Evolutionary conservation across 1,284 basidiomycete genomes (phyloP).

Genomic region (Porogramme epimiltina): DNA sequence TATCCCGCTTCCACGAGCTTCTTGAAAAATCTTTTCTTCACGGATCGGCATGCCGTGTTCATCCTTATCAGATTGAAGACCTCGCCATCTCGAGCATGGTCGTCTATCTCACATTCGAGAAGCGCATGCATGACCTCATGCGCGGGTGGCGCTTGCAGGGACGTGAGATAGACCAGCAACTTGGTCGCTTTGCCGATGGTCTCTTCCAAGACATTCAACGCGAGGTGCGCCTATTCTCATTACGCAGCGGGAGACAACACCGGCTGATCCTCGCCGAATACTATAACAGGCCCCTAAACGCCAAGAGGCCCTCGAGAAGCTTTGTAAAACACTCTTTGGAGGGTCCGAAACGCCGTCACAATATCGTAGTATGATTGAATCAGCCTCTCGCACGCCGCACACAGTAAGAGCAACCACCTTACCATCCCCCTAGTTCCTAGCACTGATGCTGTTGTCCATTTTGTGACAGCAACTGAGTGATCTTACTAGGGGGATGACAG

Average conservation of each 20-base stretch:
- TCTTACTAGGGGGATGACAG: too few species aligned
- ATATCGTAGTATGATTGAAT: neutral
- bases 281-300: neutral
- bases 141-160: slow-evolving; percentile 17
- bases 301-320: neutral
- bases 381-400: neutral
- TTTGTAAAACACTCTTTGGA: neutral
- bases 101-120: slow-evolving; percentile 13
- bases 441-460: too few species aligned
- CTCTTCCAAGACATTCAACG: slow-evolving; percentile 9
- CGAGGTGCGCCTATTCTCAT: neutral
- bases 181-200: slow-evolving; percentile 17
- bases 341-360: neutral
- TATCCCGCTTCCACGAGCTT: neutral
- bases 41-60: too few species aligned
- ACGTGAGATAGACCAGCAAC: slow-evolving; percentile 14
- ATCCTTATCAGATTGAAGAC: too few species aligned
- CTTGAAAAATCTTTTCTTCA: neutral
- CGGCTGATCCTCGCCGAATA: neutral
- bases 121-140: slow-evolving; percentile 16
- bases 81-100: slow-evolving; percentile 13
- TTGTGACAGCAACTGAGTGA: neutral
- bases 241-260: neutral
- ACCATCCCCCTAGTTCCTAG: neutral
- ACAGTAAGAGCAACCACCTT: neutral